Base-by-base conservation (phyloP, 2,329 filamentous ascomycete genomes). In the Pseudogymnoascus sp. region DNA sequence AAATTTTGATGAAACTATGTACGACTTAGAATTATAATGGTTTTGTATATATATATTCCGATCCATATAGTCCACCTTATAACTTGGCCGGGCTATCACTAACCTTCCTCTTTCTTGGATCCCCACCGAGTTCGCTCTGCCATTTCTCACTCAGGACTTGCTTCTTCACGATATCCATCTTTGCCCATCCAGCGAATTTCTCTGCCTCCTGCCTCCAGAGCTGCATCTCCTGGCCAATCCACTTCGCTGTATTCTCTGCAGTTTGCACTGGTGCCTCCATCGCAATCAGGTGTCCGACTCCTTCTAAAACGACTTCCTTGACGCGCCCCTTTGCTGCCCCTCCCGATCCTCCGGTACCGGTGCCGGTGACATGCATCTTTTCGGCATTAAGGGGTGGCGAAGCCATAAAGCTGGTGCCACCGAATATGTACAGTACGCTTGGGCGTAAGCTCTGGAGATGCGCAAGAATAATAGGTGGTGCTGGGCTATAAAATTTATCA, bases 221-320 rank as follows among this genome's bases (percentile, higher is more conserved):
- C 44, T 75, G 72, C 66, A 89, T 67, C 72, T 88, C 85, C n/a
- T 71, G 69, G 0, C 74, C 78, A 63, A 90, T 74, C 79, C 86
- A 90, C 26, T 73, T 71, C 0, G 81, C 82, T 0, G 83, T 81
- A 16, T 82, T 74, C 64, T 82, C 78, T 1, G 91, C 93, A 66
- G 87, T 89, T 70, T 84, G 79, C 1, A 70, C 77, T 0, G 90
- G 89, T 40, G 83, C 82, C 75, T 96, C 92, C 84, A 96, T 90
- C 0, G 93, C 88, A 29, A 97, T 84, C 44, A 97, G 75, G 74
- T 97, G 93, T 0, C 93, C 91, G 5, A 81, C 79, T 0, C 81
- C 82, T 29, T 87, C 76, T 6, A 95, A 75, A 14, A 85, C 78
- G 4, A 90, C 81, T 67, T 86, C 81, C 63, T 79, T 80, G 1